A percentile compares a stretch with the other conserved stretches of the same genome.
Evolutionary conservation across 257 asterid species (phyloP).

Genomic region (Cordia subcordata): DNA sequence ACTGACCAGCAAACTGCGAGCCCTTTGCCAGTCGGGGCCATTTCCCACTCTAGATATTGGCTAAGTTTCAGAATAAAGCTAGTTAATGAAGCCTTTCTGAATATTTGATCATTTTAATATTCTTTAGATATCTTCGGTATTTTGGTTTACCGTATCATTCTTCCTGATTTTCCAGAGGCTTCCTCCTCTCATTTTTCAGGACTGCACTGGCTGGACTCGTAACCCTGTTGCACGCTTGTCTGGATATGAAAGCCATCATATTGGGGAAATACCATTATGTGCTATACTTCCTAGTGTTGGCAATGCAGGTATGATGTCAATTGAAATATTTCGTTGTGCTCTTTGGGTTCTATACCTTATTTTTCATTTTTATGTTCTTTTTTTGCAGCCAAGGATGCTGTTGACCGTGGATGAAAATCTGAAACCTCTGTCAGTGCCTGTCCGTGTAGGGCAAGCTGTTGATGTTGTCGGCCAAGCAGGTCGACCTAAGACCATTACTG

Average conservation of each 20-base stretch:
- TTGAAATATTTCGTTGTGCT: not conserved
- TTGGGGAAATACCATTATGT: slow-evolving; percentile 86
- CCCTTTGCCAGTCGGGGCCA: too few relatives aligned
- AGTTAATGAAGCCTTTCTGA: not conserved
- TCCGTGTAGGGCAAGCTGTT: slow-evolving; percentile 96
- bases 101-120: not conserved
- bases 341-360: not conserved
- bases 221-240: slow-evolving; percentile 67
- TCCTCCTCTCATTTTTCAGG: slow-evolving; percentile 33
- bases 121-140: not conserved
- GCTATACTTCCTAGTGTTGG: slow-evolving; percentile 77
- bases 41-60: too few relatives aligned
- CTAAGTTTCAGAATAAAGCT: too few relatives aligned
- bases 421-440: slow-evolving; percentile 84
- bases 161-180: not conserved
- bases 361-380: not conserved
- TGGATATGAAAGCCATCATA: slow-evolving; percentile 76
- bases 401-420: slow-evolving; percentile 87
- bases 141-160: not conserved
- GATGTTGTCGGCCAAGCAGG: slow-evolving; percentile 98
- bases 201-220: slow-evolving; percentile 86
- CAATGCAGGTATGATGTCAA: slow-evolving; percentile 67
- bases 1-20: too few relatives aligned
- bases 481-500: slow-evolving; percentile 93
- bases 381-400: slow-evolving; percentile 84